Conservation (phyloP, 805 yeast species). For the Starmerella geochares region DNA sequence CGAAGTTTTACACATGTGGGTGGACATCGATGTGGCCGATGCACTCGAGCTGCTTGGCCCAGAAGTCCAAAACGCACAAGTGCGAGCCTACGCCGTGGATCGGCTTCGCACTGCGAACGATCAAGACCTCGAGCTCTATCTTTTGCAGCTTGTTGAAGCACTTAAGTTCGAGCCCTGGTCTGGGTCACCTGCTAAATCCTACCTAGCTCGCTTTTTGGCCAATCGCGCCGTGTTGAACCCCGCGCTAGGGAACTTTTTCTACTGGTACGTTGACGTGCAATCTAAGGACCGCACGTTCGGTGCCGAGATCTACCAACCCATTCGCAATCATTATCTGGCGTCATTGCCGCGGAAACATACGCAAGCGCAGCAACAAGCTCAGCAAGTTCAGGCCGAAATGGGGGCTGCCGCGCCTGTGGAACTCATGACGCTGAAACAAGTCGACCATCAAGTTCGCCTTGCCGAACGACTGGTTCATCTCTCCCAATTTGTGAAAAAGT, state of each 20-base stretch:
- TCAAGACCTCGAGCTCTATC: conserved; percentile 66
- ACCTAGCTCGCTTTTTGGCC: conserved; percentile 52
- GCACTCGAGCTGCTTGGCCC: conserved; percentile 79
- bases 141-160: conserved; percentile 86
- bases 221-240: conserved; percentile 57
- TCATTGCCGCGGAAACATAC: conserved; percentile 27
- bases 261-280: conserved; percentile 88
- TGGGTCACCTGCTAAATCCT: conserved; percentile 24
- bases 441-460: conserved; percentile 54
- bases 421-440: conserved; percentile 17
- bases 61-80: conserved; percentile 58
- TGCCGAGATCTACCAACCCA: conserved; percentile 37
- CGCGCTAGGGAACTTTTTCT: conserved; percentile 67
- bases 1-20: conserved; percentile 58
- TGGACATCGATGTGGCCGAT: conserved; percentile 70
- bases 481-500: conserved; percentile 51
- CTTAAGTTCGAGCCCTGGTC: conserved; percentile 58
- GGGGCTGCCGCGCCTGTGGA: conserved; percentile 5
- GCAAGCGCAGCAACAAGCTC: conserved; percentile 8
- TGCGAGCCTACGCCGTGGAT: conserved; percentile 81
- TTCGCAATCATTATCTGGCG: conserved; percentile 39
- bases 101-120: conserved; percentile 68
- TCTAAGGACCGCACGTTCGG: conserved; percentile 51
- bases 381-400: conserved; percentile 2
- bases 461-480: conserved; percentile 55